Percentiles rank a stretch among this genome's conserved stretches.
Evolutionary conservation across 257 asterid species (phyloP).

Genomic region (Plantago elongata): DNA sequence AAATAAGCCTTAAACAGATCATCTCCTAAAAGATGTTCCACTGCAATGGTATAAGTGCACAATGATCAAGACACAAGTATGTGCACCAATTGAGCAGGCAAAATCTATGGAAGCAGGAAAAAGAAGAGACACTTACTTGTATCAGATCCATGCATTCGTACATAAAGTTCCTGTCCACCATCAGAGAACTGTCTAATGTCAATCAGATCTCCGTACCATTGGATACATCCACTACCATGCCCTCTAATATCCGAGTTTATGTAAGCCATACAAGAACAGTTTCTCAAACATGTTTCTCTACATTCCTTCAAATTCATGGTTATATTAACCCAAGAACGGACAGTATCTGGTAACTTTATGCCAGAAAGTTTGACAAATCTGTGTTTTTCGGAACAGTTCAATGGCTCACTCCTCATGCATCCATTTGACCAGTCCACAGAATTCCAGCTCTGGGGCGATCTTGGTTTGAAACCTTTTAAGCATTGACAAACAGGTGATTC

Average conservation of each 20-base stretch:
- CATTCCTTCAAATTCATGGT: slow-evolving; percentile 35
- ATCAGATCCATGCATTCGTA: slow-evolving; percentile 24
- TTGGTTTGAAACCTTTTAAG: slow-evolving; percentile 36
- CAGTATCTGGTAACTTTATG: slow-evolving; percentile 34
- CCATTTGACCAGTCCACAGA: slow-evolving; percentile 41
- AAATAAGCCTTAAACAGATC: background rate
- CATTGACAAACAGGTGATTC: slow-evolving; percentile 38
- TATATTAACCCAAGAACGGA: slow-evolving; percentile 21
- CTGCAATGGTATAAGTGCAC: too few species aligned
- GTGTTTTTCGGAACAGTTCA: slow-evolving; percentile 27
- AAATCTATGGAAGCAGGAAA: background rate
- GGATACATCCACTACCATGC: slow-evolving; percentile 31
- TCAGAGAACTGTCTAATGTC: slow-evolving; percentile 27
- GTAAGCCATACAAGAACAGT: slow-evolving; percentile 46
- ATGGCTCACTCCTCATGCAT: slow-evolving; percentile 25
- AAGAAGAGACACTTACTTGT: slow-evolving; percentile 17
- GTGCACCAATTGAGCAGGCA: background rate
- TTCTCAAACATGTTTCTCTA: slow-evolving; percentile 30
- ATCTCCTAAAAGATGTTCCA: background rate
- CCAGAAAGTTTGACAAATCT: slow-evolving; percentile 28
- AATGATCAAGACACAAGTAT: too few species aligned
- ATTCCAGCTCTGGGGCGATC: slow-evolving; percentile 25
- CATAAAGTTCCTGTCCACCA: slow-evolving; percentile 33
- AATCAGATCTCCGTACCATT: slow-evolving; percentile 33
- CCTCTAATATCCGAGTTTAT: slow-evolving; percentile 30